Conservation (phyloP, 352 stramenopile species). For the Pythium utonaiense region DNA sequence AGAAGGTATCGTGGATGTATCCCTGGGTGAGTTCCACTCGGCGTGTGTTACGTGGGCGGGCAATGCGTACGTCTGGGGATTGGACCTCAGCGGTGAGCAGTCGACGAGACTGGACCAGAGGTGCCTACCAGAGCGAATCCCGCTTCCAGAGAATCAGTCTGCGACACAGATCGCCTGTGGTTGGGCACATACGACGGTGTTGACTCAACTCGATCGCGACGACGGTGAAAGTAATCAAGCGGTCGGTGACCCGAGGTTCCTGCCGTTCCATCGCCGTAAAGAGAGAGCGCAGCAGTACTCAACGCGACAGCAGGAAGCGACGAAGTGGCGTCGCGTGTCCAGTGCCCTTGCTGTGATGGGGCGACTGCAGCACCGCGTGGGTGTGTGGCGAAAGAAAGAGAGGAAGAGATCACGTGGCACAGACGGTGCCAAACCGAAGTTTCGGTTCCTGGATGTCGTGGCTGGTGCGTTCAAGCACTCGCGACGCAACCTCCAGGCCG, state of each 20-base stretch:
- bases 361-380: conserved; percentile 2
- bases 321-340: conserved; percentile 16
- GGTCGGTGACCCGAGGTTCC: neutral
- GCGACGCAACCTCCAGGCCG: neutral
- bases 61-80: conserved; percentile 52
- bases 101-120: conserved; percentile 34
- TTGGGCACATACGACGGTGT: conserved; percentile 64
- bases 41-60: conserved; percentile 47
- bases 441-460: conserved; percentile 10
- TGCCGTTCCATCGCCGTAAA: conserved; percentile 15
- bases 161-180: conserved; percentile 53
- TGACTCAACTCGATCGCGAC: conserved; percentile 30
- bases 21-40: conserved; percentile 72
- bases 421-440: neutral
- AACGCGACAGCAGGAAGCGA: conserved; percentile 20
- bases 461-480: conserved; percentile 8
- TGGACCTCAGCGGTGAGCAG: conserved; percentile 50
- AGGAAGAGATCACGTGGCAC: conserved; percentile 3
- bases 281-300: conserved; percentile 10
- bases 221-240: neutral
- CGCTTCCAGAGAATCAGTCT: conserved; percentile 33
- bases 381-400: conserved; percentile 4
- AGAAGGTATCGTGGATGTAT: conserved; percentile 52
- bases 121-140: conserved; percentile 27
- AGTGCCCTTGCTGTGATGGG: conserved; percentile 14